A percentile compares a stretch with the other conserved stretches of the same genome.
These are phyloP conservation scores for Salvia rosmarinus DNA, from an alignment of 257 asterid genomes.

Conservation along the genomic window DNA sequence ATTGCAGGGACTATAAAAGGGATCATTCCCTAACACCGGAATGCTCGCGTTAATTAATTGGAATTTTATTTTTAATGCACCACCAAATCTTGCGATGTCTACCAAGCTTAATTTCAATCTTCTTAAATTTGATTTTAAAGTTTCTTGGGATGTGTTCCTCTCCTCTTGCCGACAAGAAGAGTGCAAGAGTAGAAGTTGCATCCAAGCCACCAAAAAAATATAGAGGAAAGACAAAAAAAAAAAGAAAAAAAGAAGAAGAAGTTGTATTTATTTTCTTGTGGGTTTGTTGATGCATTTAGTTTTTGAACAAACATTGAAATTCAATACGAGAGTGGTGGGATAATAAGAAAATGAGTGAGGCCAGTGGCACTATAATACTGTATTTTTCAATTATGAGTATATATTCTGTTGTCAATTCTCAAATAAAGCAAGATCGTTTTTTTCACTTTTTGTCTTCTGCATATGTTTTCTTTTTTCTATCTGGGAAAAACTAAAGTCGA, in stretches of 20 bases:
- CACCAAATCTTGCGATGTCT: background rate
- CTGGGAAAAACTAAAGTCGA: background rate
- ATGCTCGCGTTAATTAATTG: slow-evolving; percentile 55
- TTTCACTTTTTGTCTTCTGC: slow-evolving; percentile 15
- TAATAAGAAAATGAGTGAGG: background rate
- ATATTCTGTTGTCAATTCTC: slow-evolving; percentile 42
- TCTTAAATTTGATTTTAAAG: background rate
- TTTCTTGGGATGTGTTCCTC: slow-evolving; percentile 52
- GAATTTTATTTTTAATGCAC: background rate
- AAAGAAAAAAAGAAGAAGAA: background rate
- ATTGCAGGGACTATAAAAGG: slow-evolving; percentile 73
- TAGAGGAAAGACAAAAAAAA: background rate
- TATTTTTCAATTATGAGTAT: slow-evolving; percentile 17
- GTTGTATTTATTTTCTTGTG: slow-evolving; percentile 9
- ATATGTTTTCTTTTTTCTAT: background rate
- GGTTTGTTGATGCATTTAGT: slow-evolving; percentile 32
- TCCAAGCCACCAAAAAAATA: slow-evolving; percentile 46
- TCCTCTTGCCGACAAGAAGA: slow-evolving; percentile 41
- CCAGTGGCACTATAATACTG: background rate
- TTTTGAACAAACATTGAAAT: background rate
- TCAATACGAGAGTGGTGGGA: slow-evolving; percentile 10
- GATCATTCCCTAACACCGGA: slow-evolving; percentile 85
- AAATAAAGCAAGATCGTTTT: slow-evolving; percentile 41
- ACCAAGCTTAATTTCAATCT: background rate
- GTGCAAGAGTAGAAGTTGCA: slow-evolving; percentile 43